These are phyloP conservation scores for Aspergillus calidoustus DNA, from an alignment of 2,329 filamentous ascomycete genomes.

Conservation along the genomic window DNA sequence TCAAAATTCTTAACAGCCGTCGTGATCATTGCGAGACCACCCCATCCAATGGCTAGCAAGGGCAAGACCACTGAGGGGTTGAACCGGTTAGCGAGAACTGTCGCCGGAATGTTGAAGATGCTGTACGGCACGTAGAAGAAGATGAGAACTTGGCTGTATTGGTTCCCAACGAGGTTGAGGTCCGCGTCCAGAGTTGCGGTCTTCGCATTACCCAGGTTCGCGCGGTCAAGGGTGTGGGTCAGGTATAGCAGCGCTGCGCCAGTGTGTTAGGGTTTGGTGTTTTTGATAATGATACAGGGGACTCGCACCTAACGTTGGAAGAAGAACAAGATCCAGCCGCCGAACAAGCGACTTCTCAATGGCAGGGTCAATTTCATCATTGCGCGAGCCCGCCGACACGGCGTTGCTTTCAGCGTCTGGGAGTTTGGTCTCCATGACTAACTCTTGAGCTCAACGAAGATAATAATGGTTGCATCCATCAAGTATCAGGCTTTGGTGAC, in stretches of 20 bases:
- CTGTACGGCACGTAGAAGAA: slow-evolving; percentile 4
- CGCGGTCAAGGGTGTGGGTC: slow-evolving; percentile 5
- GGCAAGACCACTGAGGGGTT: background rate
- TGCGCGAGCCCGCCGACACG: background rate
- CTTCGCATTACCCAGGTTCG: slow-evolving; percentile 11
- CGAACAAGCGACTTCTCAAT: background rate
- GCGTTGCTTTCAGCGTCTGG: background rate
- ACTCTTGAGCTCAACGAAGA: background rate
- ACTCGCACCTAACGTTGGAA: background rate
- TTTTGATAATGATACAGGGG: background rate
- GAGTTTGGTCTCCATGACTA: background rate
- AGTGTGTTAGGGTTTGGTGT: background rate
- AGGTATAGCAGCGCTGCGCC: slow-evolving; percentile 2
- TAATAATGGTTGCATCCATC: background rate
- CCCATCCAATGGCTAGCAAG: background rate
- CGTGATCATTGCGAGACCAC: background rate
- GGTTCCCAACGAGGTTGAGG: slow-evolving; percentile 3
- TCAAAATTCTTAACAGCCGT: background rate
- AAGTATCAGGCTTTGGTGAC: background rate
- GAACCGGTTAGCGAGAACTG: slow-evolving; percentile 1
- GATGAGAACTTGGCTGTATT: slow-evolving; percentile 1
- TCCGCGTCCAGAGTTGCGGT: slow-evolving; percentile 1
- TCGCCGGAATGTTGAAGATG: slow-evolving; percentile 2
- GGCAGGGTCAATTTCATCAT: background rate
- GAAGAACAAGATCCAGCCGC: background rate